phyloP scores from a whole-genome alignment of 176 grass and related monocot species.

The Eleusine coracana region DNA sequence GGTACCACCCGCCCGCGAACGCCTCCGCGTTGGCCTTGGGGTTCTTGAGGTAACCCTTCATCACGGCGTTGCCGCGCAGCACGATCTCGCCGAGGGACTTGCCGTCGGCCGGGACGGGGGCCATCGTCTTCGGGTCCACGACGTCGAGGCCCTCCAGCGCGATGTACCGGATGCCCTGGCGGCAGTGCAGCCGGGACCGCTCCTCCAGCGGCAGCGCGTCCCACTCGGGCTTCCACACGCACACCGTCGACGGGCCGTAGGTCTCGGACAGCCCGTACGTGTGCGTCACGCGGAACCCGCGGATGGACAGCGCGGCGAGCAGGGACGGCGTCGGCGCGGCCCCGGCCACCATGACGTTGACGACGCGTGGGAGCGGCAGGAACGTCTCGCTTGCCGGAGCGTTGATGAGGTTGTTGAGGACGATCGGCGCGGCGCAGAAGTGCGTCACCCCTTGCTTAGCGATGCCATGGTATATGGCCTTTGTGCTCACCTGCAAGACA shows the following conservation, averaged over 20 bases:
- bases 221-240: constrained; percentile 89
- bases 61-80: constrained; percentile 80
- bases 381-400: constrained; percentile 74
- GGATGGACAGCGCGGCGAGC: constrained; percentile 62
- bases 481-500: constrained; percentile 69
- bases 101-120: constrained; percentile 71
- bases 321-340: constrained; percentile 80
- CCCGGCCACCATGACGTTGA: constrained; percentile 73
- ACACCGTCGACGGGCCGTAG: constrained; percentile 74
- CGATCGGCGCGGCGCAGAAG: constrained; percentile 84
- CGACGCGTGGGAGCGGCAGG: constrained; percentile 67
- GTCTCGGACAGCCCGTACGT: constrained; percentile 92
- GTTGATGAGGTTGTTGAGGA: constrained; percentile 82
- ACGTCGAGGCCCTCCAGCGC: constrained; percentile 77
- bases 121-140: constrained; percentile 78
- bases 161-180: constrained; percentile 79
- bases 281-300: constrained; percentile 81
- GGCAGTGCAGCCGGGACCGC: constrained; percentile 68
- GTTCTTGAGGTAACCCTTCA: constrained; percentile 98
- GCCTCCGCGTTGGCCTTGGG: constrained; percentile 77
- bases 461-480: constrained; percentile 76
- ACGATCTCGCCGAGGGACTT: constrained; percentile 82
- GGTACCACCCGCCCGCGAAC: constrained; percentile 85
- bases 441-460: constrained; percentile 78
- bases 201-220: constrained; percentile 62